Percentiles rank a stretch among this genome's conserved stretches.
Conservation (phyloP, 441 rosid genomes). For the Mallotus japonicus region DNA sequence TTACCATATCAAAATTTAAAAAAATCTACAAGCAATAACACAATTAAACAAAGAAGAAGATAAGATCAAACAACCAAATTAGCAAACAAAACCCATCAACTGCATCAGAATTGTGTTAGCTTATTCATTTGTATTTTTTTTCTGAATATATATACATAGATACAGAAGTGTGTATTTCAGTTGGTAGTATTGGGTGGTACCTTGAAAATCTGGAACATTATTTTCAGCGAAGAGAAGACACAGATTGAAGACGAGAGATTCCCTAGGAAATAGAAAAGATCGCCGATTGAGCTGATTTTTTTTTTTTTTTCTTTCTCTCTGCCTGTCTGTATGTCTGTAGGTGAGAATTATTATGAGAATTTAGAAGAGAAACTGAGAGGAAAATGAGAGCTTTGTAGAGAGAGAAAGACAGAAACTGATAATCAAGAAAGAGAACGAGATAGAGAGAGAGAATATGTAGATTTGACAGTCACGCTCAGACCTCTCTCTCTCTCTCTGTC, state of each 20-base stretch:
- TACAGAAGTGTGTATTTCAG: not conserved
- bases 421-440: not conserved
- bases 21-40: not conserved
- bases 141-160: not conserved
- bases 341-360: slow-evolving; percentile 17
- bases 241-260: slow-evolving; percentile 33
- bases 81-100: slow-evolving; percentile 9
- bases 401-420: slow-evolving; percentile 32
- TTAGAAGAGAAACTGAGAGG: slow-evolving; percentile 11
- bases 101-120: too few relatives aligned
- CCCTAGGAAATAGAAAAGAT: slow-evolving; percentile 36
- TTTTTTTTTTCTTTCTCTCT: too few relatives aligned
- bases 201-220: slow-evolving; percentile 57
- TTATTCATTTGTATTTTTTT: too few relatives aligned
- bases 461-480: slow-evolving; percentile 73
- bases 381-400: slow-evolving; percentile 12
- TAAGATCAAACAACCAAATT: slow-evolving; percentile 10
- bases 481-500: slow-evolving; percentile 39
- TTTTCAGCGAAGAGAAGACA: slow-evolving; percentile 25
- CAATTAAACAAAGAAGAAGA: slow-evolving; percentile 1
- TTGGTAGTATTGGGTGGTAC: slow-evolving; percentile 22
- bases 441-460: slow-evolving; percentile 49
- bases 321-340: too few relatives aligned
- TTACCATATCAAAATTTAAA: slow-evolving; percentile 13
- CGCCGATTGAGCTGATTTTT: slow-evolving; percentile 21